Conservation (phyloP, 345 rosid genomes). For the Psidium guajava region DNA sequence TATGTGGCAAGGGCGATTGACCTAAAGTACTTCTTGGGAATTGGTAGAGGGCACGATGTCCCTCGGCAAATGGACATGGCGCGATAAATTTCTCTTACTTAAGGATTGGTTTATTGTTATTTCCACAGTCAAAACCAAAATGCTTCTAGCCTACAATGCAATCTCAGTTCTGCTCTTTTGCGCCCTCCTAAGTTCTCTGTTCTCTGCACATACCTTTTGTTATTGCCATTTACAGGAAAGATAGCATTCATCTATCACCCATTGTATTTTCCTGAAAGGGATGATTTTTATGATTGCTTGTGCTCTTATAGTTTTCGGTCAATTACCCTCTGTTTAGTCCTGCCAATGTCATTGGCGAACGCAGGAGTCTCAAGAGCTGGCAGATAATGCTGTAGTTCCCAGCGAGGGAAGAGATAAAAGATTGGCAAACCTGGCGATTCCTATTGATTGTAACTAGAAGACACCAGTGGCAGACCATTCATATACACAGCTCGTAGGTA, state of each 20-base stretch:
- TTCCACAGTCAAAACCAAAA: background rate
- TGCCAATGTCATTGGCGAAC: background rate
- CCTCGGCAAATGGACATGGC: slow-evolving; percentile 85
- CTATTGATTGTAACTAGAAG: background rate
- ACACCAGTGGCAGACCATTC: background rate
- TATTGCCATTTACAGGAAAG: slow-evolving; percentile 33
- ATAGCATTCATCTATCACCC: slow-evolving; percentile 17
- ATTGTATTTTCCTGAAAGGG: background rate
- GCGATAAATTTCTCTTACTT: slow-evolving; percentile 32
- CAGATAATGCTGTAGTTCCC: slow-evolving; percentile 67
- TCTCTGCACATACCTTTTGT: background rate
- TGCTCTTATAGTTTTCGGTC: background rate
- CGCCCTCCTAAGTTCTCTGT: background rate
- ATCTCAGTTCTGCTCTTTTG: background rate
- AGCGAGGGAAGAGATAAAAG: slow-evolving; percentile 32
- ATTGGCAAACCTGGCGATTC: slow-evolving; percentile 54
- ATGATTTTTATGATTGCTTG: background rate
- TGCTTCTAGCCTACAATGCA: background rate
- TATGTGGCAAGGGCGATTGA: slow-evolving; percentile 30
- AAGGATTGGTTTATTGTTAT: background rate
- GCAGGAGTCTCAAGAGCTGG: slow-evolving; percentile 89
- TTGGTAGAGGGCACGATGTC: slow-evolving; percentile 90
- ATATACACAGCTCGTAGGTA: background rate
- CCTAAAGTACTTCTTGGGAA: slow-evolving; percentile 63
- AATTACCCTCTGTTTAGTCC: background rate